These are phyloP conservation scores for Agaricus sinodeliciosus DNA, from an alignment of 768 basidiomycete species.

Conservation along the genomic window DNA sequence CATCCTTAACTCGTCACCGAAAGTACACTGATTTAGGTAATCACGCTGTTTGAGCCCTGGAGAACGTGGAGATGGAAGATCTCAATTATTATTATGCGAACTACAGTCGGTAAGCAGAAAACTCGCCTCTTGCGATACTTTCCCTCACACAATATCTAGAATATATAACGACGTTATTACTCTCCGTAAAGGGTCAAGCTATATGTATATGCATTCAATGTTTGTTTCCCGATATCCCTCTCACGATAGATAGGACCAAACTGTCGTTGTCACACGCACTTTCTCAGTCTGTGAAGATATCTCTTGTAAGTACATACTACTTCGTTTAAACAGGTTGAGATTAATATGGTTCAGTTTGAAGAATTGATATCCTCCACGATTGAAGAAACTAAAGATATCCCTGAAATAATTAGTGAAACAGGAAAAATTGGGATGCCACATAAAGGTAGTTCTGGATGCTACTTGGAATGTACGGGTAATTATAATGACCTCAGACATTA, in stretches of 20 bases:
- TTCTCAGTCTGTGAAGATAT: slow-evolving; percentile 96
- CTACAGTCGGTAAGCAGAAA: slow-evolving; percentile 70
- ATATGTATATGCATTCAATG: slow-evolving; percentile 60
- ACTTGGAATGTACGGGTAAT: slow-evolving; percentile 8
- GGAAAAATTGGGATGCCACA: slow-evolving; percentile 91
- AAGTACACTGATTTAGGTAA: slow-evolving; percentile 1
- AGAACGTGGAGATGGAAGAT: slow-evolving; percentile 94
- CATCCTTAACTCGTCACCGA: background rate
- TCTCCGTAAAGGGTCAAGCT: slow-evolving; percentile 87
- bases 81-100: slow-evolving; percentile 96
- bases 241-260: slow-evolving; percentile 67
- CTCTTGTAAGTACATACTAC: slow-evolving; percentile 45
- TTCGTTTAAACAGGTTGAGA: background rate
- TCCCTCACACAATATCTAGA: slow-evolving; percentile 25
- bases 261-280: slow-evolving; percentile 91
- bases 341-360: slow-evolving; percentile 57
- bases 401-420: slow-evolving; percentile 87
- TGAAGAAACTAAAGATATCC: slow-evolving; percentile 94
- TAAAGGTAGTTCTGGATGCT: slow-evolving; percentile 43
- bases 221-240: slow-evolving; percentile 9
- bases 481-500: slow-evolving; percentile 58
- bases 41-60: slow-evolving; percentile 47
- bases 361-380: slow-evolving; percentile 88
- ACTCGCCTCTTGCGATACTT: background rate
- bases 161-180: slow-evolving; percentile 99